phyloP scores from a whole-genome alignment of 306 rosid genomes.

The Quercus agrifolia region DNA sequence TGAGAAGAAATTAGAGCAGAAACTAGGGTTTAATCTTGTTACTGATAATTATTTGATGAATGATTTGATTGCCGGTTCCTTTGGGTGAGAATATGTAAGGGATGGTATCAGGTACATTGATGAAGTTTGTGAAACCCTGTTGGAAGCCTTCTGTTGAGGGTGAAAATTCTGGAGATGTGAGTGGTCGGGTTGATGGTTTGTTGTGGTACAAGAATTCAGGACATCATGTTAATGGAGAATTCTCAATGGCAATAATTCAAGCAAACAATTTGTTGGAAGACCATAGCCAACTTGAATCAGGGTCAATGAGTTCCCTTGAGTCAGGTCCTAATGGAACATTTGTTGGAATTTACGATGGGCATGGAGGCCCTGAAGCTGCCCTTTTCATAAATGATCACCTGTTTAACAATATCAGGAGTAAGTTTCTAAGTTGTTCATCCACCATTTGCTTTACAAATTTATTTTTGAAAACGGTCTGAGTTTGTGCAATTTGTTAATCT shows the following conservation, averaged over 20 bases:
- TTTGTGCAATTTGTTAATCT: not conserved
- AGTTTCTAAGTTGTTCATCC: constrained; percentile 40
- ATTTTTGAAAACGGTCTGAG: not conserved
- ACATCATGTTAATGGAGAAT: constrained; percentile 70
- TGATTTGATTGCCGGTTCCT: constrained; percentile 50
- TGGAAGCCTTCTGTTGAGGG: constrained; percentile 59
- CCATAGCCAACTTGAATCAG: constrained; percentile 93
- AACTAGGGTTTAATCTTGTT: constrained; percentile 29
- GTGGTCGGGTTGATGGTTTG: constrained; percentile 71
- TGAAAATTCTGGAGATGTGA: constrained; percentile 59
- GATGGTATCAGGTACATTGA: constrained; percentile 70
- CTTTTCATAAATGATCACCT: constrained; percentile 67
- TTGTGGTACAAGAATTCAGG: constrained; percentile 87
- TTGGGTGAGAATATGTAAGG: constrained; percentile 84
- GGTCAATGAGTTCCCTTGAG: constrained; percentile 56
- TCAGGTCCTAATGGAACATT: constrained; percentile 71
- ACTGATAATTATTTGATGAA: constrained; percentile 33
- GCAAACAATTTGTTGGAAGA: constrained; percentile 92
- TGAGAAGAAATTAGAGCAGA: constrained; percentile 41
- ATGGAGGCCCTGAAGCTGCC: constrained; percentile 92
- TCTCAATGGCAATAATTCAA: constrained; percentile 96
- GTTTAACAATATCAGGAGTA: constrained; percentile 69
- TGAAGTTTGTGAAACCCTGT: constrained; percentile 73
- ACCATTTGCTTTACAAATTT: not conserved
- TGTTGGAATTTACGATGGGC: constrained; percentile 93